Percentiles rank a stretch among this genome's conserved stretches.
These are phyloP conservation scores for Kwoniella dejecticola DNA, from an alignment of 768 basidiomycete genomes.

Conservation along the genomic window DNA sequence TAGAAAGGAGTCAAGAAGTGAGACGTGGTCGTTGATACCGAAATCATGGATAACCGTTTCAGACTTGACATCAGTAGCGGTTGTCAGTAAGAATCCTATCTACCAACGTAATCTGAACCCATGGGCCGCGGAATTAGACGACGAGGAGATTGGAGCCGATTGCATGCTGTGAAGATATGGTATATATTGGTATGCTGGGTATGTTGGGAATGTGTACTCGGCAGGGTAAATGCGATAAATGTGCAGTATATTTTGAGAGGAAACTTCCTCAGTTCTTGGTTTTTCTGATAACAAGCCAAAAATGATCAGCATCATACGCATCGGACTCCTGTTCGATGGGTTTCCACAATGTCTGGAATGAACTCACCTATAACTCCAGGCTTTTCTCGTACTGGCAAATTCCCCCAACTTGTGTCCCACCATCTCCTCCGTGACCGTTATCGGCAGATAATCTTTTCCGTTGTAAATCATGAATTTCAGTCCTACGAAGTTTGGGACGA, in stretches of 20 bases:
- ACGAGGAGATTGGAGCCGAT: no score
- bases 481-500: conserved; percentile 93
- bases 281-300: no score
- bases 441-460: conserved; percentile 83
- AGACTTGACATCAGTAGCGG: no score
- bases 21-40: neutral
- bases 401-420: conserved; percentile 97
- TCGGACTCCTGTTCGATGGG: no score
- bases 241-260: neutral
- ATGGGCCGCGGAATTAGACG: no score
- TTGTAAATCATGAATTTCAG: conserved; percentile 91
- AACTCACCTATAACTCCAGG: conserved; percentile 80
- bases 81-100: no score
- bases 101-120: no score
- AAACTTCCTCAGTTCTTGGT: conserved; percentile 22
- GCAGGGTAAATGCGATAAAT: neutral
- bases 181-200: conserved; percentile 18
- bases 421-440: conserved; percentile 92
- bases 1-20: neutral
- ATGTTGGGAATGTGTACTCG: neutral
- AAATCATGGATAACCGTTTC: no score
- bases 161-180: neutral
- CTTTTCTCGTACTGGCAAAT: conserved; percentile 86
- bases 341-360: no score
- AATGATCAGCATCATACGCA: no score